Conservation (phyloP, 805 yeast species). For the Candida pini region DNA sequence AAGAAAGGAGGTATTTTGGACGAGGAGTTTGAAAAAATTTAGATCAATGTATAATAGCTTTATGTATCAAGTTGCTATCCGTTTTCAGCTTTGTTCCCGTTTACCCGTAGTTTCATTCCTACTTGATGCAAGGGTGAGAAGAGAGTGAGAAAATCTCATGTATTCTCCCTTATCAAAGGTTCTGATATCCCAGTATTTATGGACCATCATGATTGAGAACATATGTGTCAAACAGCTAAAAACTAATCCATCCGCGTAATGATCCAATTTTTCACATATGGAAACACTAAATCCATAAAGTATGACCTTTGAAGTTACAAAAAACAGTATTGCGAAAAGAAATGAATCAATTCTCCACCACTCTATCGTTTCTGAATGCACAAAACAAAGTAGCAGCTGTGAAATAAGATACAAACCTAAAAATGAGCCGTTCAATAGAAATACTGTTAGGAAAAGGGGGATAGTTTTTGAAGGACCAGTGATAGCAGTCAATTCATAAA, state of each 20-base stretch:
- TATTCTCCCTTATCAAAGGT: constrained; percentile 94
- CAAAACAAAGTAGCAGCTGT: constrained; percentile 62
- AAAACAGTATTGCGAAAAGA: constrained; percentile 62
- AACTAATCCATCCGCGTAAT: constrained; percentile 86
- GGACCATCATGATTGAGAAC: constrained; percentile 88
- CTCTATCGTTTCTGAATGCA: constrained; percentile 57
- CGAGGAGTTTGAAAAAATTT: constrained; percentile 24
- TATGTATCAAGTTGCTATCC: neutral
- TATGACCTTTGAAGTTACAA: constrained; percentile 73
- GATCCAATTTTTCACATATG: constrained; percentile 69
- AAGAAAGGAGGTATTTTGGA: constrained; percentile 29
- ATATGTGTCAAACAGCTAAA: constrained; percentile 78
- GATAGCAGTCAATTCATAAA: constrained; percentile 55
- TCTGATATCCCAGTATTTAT: constrained; percentile 94
- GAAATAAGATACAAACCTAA: constrained; percentile 57
- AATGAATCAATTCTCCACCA: constrained; percentile 92
- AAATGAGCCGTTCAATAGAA: constrained; percentile 64
- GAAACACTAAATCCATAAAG: constrained; percentile 60
- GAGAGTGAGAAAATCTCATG: constrained; percentile 32
- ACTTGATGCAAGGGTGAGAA: too few relatives aligned
- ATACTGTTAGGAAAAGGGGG: constrained; percentile 66
- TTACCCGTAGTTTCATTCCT: too few relatives aligned
- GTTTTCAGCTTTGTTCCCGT: too few relatives aligned
- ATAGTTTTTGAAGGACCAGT: constrained; percentile 49
- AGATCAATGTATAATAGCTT: neutral